phyloP scores from a whole-genome alignment of 805 yeast genomes.

The Nakazawaea populi region DNA sequence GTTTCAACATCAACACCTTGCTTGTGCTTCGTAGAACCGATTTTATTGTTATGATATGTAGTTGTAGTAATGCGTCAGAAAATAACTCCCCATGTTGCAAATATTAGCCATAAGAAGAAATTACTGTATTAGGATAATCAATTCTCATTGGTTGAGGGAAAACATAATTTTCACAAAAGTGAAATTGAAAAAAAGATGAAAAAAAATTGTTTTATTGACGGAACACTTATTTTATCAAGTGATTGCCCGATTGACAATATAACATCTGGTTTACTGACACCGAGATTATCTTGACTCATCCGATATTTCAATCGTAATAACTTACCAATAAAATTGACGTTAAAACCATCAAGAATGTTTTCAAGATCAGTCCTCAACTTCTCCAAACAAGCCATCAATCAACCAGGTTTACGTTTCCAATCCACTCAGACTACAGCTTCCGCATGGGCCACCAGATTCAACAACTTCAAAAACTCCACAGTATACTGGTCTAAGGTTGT shows the following conservation, averaged over 20 bases:
- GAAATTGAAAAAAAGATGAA: background rate
- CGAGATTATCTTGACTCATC: no score
- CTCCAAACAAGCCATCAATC: slow-evolving; percentile 8
- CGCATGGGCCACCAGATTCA: slow-evolving; percentile 27
- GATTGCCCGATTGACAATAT: background rate
- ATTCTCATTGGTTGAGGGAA: slow-evolving; percentile 7
- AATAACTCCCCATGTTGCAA: background rate
- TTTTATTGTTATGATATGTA: no score
- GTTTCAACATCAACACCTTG: no score
- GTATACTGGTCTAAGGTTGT: slow-evolving; percentile 73
- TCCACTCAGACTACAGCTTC: slow-evolving; percentile 34
- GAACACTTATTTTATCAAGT: background rate
- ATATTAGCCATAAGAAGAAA: background rate
- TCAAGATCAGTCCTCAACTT: slow-evolving; percentile 14
- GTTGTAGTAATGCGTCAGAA: no score
- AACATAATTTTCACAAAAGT: background rate
- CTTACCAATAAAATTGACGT: no score
- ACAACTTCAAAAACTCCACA: slow-evolving; percentile 43
- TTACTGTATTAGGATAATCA: background rate
- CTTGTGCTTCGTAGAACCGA: no score
- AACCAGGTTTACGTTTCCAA: slow-evolving; percentile 27
- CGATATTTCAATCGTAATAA: no score
- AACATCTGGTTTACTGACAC: no score
- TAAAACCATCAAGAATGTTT: slow-evolving; percentile 8
- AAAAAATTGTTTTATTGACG: background rate